Evolutionary conservation across 345 rosid species (phyloP).

Genomic region (Camelina neglecta): DNA sequence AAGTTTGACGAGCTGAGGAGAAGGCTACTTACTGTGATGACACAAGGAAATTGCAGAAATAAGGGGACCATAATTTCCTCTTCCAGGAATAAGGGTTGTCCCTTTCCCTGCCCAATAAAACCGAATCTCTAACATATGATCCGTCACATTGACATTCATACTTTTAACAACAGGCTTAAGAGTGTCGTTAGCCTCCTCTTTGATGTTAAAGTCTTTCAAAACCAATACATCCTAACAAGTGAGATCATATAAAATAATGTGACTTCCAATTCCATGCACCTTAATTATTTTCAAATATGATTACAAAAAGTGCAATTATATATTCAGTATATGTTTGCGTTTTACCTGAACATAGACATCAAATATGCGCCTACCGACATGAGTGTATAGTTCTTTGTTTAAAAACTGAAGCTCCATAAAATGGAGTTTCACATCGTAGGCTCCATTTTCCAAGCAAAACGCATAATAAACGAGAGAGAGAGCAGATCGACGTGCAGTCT

Average conservation of each 20-base stretch:
- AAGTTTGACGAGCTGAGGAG: not conserved
- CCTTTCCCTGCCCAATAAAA: slow-evolving; percentile 66
- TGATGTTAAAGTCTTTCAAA: slow-evolving; percentile 57
- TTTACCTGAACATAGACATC: slow-evolving; percentile 62
- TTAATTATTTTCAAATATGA: not conserved
- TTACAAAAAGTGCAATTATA: not conserved
- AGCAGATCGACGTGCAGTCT: slow-evolving; percentile 60
- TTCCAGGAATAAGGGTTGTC: slow-evolving; percentile 47
- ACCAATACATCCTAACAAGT: slow-evolving; percentile 8
- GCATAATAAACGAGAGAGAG: slow-evolving; percentile 64
- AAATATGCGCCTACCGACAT: slow-evolving; percentile 62
- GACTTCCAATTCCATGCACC: not conserved
- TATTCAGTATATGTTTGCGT: not conserved
- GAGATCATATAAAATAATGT: too few relatives aligned
- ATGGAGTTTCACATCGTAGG: slow-evolving; percentile 59
- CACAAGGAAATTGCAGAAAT: slow-evolving; percentile 65
- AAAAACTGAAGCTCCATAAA: slow-evolving; percentile 69
- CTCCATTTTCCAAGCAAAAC: slow-evolving; percentile 62
- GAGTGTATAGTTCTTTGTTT: slow-evolving; percentile 41
- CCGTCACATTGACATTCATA: slow-evolving; percentile 37
- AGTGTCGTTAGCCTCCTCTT: slow-evolving; percentile 50
- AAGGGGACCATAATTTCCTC: slow-evolving; percentile 65
- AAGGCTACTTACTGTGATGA: slow-evolving; percentile 39
- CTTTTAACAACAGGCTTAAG: slow-evolving; percentile 33
- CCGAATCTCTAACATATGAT: slow-evolving; percentile 54